Percentiles rank a stretch among this genome's conserved stretches.
Evolutionary conservation across 139 green algal genomes (phyloP).

Genomic region (Raphidocelis subcapitata): DNA sequence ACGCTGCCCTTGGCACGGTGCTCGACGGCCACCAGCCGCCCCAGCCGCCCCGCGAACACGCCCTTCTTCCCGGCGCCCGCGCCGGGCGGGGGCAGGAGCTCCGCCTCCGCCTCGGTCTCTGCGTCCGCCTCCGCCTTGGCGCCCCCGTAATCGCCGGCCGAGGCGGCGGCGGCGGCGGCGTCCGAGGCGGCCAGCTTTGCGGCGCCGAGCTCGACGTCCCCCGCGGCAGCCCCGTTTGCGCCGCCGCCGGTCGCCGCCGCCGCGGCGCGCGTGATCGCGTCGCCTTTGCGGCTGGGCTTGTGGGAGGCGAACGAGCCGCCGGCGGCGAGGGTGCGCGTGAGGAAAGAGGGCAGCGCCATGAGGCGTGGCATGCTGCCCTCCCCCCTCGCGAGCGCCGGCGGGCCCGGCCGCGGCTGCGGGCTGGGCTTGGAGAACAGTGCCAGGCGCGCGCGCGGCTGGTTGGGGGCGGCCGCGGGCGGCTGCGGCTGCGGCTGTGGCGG

Average conservation of each 20-base stretch:
- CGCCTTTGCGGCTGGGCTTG: constrained; percentile 9
- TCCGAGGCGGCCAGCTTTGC: no score
- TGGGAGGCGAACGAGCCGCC: constrained; percentile 18
- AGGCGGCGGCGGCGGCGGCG: no score
- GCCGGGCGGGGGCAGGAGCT: no score
- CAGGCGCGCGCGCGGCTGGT: background rate
- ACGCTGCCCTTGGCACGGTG: constrained; percentile 73
- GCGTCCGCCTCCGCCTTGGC: no score
- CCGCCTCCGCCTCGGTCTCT: no score
- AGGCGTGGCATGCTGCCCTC: background rate
- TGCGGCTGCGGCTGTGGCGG: background rate
- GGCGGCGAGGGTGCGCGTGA: background rate
- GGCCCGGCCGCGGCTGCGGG: background rate
- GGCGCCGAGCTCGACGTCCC: background rate
- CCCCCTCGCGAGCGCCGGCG: background rate
- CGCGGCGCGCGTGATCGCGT: background rate
- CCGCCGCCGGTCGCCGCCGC: background rate
- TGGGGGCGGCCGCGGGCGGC: background rate
- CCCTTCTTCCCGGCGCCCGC: no score
- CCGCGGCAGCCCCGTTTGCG: background rate
- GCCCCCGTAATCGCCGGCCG: no score
- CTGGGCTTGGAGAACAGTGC: background rate
- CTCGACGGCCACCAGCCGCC: constrained; percentile 57
- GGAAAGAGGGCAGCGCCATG: constrained; percentile 10
- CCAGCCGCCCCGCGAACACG: no score